Evolutionary conservation across 2,329 filamentous ascomycete genomes (phyloP).

Genomic region (Pyrenophora graminea): DNA sequence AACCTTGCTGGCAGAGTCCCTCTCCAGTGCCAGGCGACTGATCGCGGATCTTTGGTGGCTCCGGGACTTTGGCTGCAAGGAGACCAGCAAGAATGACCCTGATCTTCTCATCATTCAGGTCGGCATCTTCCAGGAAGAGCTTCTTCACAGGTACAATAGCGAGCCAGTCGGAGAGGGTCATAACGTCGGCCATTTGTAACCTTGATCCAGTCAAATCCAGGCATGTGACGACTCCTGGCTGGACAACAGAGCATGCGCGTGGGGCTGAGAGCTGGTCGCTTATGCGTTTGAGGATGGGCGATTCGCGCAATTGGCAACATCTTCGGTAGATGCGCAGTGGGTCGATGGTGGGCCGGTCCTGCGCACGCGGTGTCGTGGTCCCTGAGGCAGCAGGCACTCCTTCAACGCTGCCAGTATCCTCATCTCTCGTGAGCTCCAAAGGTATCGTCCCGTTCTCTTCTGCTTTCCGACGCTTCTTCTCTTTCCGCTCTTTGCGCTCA

Average conservation of each 20-base stretch:
- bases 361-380: conserved; percentile 53
- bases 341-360: conserved; percentile 80
- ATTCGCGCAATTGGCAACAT: conserved; percentile 92
- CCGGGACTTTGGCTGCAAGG: conserved; percentile 73
- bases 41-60: conserved; percentile 53
- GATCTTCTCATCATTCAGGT: conserved; percentile 82
- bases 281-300: conserved; percentile 87
- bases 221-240: conserved; percentile 77
- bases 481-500: conserved; percentile 87
- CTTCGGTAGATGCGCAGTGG: conserved; percentile 90
- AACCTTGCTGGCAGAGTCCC: conserved; percentile 36
- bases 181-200: conserved; percentile 79
- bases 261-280: conserved; percentile 81
- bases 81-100: conserved; percentile 85
- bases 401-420: conserved; percentile 46
- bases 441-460: conserved; percentile 87
- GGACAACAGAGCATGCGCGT: conserved; percentile 64
- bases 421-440: conserved; percentile 77
- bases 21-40: conserved; percentile 20
- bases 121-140: conserved; percentile 83
- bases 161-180: conserved; percentile 90
- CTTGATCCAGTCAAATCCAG: conserved; percentile 84
- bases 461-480: conserved; percentile 81
- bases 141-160: conserved; percentile 91
- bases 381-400: conserved; percentile 19